Evolutionary conservation across 148 eudicot genomes (phyloP).

Genomic region (Linanthus parryae): DNA sequence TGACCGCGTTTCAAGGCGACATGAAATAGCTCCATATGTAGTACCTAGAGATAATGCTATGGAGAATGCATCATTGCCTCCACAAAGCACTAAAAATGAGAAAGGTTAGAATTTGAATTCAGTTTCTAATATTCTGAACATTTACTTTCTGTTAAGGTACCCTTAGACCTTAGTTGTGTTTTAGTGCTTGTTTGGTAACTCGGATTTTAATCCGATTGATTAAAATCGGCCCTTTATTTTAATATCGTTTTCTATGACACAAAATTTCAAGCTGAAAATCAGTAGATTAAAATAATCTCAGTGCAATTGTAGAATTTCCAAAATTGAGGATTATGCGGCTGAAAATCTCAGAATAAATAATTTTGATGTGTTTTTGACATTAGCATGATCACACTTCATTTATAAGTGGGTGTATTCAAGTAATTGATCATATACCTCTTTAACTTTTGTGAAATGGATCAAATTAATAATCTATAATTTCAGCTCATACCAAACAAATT

Average conservation of each 20-base stretch:
- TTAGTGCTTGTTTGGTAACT: background rate
- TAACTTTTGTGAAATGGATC: no score
- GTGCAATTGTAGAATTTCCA: no score
- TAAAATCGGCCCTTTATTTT: background rate
- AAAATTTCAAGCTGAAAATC: no score
- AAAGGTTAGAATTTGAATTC: slow-evolving; percentile 31
- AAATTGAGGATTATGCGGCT: no score
- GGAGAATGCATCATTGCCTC: slow-evolving; percentile 27
- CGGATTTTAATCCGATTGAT: background rate
- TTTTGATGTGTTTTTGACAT: no score
- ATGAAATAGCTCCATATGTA: slow-evolving; percentile 64
- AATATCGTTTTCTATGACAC: background rate
- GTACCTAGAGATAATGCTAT: slow-evolving; percentile 41
- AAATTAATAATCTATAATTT: no score
- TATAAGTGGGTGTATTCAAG: no score
- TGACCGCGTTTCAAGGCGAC: slow-evolving; percentile 39
- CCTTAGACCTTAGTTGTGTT: slow-evolving; percentile 1
- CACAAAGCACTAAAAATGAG: slow-evolving; percentile 37
- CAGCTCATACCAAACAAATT: no score
- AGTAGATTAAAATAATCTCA: no score
- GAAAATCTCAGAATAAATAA: no score
- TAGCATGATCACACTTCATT: no score
- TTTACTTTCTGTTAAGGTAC: background rate
- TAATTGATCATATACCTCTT: no score
- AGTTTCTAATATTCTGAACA: background rate